Percentiles rank a stretch among this genome's conserved stretches.
These are phyloP conservation scores for Zygosaccharomyces siamensis DNA, from an alignment of 805 yeast species.

Conservation along the genomic window DNA sequence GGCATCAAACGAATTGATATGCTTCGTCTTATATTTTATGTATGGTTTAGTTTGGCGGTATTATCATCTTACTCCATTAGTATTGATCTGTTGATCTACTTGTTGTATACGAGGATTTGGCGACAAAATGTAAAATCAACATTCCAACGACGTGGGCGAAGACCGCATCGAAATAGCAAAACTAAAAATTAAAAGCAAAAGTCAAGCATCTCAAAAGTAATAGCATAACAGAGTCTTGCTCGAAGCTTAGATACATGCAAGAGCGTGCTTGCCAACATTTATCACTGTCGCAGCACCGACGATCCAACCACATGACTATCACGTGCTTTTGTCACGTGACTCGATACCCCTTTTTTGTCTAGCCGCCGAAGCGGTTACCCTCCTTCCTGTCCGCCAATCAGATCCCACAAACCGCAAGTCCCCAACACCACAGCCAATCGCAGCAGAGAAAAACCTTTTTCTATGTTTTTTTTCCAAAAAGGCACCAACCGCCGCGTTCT, in stretches of 20 bases:
- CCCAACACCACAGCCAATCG: constrained; percentile 4
- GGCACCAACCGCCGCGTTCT: constrained; percentile 2
- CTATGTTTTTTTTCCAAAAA: background rate
- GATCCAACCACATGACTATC: too few relatives aligned
- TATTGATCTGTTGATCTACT: background rate
- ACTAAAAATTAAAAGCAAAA: too few relatives aligned
- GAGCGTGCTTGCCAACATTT: too few relatives aligned
- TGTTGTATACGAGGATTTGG: background rate
- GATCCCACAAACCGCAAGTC: background rate
- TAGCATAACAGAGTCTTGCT: too few relatives aligned
- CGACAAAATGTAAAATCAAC: background rate
- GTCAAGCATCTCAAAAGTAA: too few relatives aligned
- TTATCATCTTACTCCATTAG: background rate
- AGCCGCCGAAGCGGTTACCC: constrained; percentile 5
- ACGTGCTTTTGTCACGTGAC: too few relatives aligned
- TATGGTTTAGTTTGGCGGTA: background rate
- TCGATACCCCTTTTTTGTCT: background rate
- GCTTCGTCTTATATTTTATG: background rate
- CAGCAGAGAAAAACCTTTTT: background rate
- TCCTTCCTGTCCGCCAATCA: constrained; percentile 3
- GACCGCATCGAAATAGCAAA: too few relatives aligned
- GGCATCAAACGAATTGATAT: too few relatives aligned
- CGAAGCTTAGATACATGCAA: too few relatives aligned
- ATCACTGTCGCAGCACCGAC: too few relatives aligned
- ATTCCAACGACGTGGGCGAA: background rate